These are phyloP conservation scores for Nannochloropsis gaditana DNA, from an alignment of 108 stramenopile genomes.

Conservation along the genomic window DNA sequence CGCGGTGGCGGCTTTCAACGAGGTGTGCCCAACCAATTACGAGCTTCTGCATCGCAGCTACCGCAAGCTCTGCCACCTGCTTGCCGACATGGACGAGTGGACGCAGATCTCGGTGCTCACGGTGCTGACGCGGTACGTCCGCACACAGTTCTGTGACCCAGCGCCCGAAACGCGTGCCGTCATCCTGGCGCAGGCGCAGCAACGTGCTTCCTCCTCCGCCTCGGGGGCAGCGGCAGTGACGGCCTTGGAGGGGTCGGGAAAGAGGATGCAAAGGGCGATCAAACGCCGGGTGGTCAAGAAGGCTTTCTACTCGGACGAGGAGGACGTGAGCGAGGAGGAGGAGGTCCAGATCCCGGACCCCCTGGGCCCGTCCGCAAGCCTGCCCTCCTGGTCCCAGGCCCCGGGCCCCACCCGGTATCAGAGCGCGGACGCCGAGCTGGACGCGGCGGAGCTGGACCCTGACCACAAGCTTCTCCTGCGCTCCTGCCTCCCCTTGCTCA, in stretches of 20 bases:
- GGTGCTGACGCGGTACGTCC: conserved; percentile 75
- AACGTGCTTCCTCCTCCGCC: conserved; percentile 1
- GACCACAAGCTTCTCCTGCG: conserved; percentile 81
- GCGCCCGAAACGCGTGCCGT: conserved; percentile 20
- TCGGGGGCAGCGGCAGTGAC: neutral
- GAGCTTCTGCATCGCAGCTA: conserved; percentile 81
- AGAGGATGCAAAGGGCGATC: conserved; percentile 36
- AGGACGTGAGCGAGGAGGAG: conserved; percentile 81
- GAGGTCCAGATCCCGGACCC: conserved; percentile 51
- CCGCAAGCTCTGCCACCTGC: conserved; percentile 89
- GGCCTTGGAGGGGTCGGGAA: neutral
- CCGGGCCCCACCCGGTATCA: neutral
- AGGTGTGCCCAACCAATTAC: conserved; percentile 76
- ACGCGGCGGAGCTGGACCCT: conserved; percentile 66
- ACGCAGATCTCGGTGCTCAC: conserved; percentile 82
- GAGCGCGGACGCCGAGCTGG: conserved; percentile 54
- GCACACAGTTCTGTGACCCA: conserved; percentile 69
- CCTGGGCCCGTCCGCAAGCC: neutral
- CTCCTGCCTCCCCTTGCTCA: conserved; percentile 79
- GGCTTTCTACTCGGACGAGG: conserved; percentile 95
- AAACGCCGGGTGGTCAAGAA: conserved; percentile 77
- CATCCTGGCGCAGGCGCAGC: neutral
- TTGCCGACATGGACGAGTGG: conserved; percentile 99
- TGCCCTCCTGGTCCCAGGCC: neutral
- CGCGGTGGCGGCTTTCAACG: conserved; percentile 78